A percentile compares a stretch with the other conserved stretches of the same genome.
Conservation (phyloP, 768 basidiomycete genomes). For the Phaeotremella fagi region DNA sequence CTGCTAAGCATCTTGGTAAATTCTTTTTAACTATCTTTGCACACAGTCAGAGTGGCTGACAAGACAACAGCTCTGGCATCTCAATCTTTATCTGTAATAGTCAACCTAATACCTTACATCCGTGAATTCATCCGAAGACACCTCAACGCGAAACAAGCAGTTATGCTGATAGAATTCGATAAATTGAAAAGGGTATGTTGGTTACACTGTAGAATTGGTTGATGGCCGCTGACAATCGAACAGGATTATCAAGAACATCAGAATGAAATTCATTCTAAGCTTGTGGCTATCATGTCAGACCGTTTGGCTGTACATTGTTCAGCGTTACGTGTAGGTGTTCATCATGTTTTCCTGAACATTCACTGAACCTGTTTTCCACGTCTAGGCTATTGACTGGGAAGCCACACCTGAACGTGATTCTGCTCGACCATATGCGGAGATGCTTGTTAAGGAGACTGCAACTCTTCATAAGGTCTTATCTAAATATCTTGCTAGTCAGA, state of each 20-base stretch:
- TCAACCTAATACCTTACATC: slow-evolving; percentile 89
- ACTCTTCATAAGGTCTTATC: slow-evolving; percentile 93
- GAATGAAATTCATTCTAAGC: slow-evolving; percentile 95
- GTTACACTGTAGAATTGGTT: not conserved
- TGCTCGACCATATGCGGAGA: slow-evolving; percentile 68
- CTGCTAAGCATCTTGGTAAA: slow-evolving; percentile 91
- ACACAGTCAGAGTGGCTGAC: not conserved
- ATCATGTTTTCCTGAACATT: not conserved
- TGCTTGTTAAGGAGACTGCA: slow-evolving; percentile 88
- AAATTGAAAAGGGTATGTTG: slow-evolving; percentile 83
- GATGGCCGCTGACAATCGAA: slow-evolving; percentile 4
- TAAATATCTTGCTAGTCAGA: slow-evolving; percentile 70
- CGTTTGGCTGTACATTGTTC: slow-evolving; percentile 79
- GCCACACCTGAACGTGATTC: slow-evolving; percentile 44
- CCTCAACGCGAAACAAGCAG: slow-evolving; percentile 87
- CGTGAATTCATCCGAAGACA: slow-evolving; percentile 92
- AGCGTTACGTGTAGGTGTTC: slow-evolving; percentile 61
- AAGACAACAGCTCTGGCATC: slow-evolving; percentile 73
- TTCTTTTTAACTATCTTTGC: too few relatives aligned
- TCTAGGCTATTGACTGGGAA: slow-evolving; percentile 72
- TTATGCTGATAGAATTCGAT: slow-evolving; percentile 96
- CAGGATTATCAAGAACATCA: slow-evolving; percentile 99
- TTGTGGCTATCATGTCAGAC: slow-evolving; percentile 98
- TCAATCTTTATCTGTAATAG: slow-evolving; percentile 89
- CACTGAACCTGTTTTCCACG: not conserved